Percentiles rank a stretch among this genome's conserved stretches.
phyloP scores from a whole-genome alignment of 2,329 filamentous ascomycete genomes.

The Paraphaeosphaeria sporulosa region DNA sequence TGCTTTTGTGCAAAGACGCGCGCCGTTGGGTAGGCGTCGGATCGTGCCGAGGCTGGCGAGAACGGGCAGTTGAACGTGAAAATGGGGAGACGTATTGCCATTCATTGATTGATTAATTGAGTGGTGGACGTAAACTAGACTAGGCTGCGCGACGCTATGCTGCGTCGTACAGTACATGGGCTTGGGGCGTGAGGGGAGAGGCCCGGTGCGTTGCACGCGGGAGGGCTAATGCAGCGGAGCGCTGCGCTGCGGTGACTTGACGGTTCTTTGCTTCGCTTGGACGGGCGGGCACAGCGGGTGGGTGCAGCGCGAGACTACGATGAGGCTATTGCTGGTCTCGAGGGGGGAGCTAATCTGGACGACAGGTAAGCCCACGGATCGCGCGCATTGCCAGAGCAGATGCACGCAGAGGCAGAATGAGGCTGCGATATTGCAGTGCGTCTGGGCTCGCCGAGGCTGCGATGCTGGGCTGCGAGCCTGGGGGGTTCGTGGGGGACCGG shows the following conservation, averaged over 20 bases:
- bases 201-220: slow-evolving; percentile 4
- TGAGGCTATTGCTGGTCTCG: neutral
- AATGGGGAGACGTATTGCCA: neutral
- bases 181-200: no score
- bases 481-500: neutral
- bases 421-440: slow-evolving; percentile 5
- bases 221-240: slow-evolving; percentile 10
- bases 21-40: neutral
- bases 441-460: neutral
- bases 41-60: slow-evolving; percentile 3
- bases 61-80: neutral
- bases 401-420: neutral
- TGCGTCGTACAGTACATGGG: no score
- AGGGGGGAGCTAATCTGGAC: slow-evolving; percentile 5
- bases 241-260: neutral
- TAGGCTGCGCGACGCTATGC: no score
- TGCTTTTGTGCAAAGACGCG: neutral
- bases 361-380: neutral
- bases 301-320: neutral
- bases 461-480: neutral
- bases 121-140: no score
- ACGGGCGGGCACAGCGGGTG: neutral
- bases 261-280: neutral
- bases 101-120: no score
- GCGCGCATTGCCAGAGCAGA: no score